Evolutionary conservation across 805 yeast species (phyloP).

Genomic region (Saccharomyces kudriavzevii): DNA sequence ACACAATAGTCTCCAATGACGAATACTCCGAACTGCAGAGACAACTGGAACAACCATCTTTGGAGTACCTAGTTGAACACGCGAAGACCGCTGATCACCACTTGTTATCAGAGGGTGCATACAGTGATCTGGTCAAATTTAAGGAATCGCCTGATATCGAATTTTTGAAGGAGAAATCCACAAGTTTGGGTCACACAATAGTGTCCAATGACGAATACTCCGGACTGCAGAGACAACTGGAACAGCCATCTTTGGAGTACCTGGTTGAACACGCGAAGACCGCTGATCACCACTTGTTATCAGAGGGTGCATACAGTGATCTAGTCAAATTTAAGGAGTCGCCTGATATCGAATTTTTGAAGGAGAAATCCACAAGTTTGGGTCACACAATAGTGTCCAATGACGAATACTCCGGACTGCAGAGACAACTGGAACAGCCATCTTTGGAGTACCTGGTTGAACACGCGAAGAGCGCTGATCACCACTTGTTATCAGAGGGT

Average conservation of each 20-base stretch:
- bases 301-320: not conserved
- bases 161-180: not conserved
- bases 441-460: not conserved
- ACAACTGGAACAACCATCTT: conserved; percentile 14
- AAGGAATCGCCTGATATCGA: not conserved
- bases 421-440: not conserved
- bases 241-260: not conserved
- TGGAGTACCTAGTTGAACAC: conserved; percentile 21
- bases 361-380: conserved; percentile 1
- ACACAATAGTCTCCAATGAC: not conserved
- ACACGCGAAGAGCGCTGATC: not conserved
- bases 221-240: conserved; percentile 4
- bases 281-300: not conserved
- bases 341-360: conserved; percentile 3
- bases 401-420: not conserved
- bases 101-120: not conserved
- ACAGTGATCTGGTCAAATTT: not conserved
- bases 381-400: not conserved
- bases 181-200: not conserved
- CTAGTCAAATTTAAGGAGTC: conserved; percentile 4
- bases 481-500: not conserved
- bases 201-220: conserved; percentile 1
- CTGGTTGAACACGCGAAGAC: not conserved
- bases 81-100: conserved; percentile 11
- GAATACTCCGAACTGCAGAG: conserved; percentile 4